These are phyloP conservation scores for Magnaporthiopsis poae DNA, from an alignment of 2,329 filamentous ascomycete species.

Conservation along the genomic window DNA sequence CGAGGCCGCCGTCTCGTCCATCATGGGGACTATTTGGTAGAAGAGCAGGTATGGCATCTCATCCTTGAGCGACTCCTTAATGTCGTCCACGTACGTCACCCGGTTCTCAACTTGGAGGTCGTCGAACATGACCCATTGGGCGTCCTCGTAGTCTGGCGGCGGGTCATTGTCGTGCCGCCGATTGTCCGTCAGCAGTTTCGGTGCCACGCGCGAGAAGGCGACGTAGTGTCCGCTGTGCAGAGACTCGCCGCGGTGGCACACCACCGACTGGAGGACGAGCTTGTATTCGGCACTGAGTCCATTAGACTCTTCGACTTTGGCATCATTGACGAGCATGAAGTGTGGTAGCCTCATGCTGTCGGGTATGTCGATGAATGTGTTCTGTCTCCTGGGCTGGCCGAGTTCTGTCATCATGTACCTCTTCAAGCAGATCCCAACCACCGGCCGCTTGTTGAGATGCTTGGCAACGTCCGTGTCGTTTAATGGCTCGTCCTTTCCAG, in stretches of 20 bases:
- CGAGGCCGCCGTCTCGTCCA: slow-evolving; percentile 50
- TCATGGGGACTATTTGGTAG: slow-evolving; percentile 85
- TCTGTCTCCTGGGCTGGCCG: slow-evolving; percentile 60
- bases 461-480: slow-evolving; percentile 74
- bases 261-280: slow-evolving; percentile 77
- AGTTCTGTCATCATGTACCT: slow-evolving; percentile 68
- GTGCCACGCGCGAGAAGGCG: slow-evolving; percentile 68
- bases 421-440: slow-evolving; percentile 87
- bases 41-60: slow-evolving; percentile 92
- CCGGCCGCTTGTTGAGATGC: slow-evolving; percentile 75
- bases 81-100: slow-evolving; percentile 67
- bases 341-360: slow-evolving; percentile 70
- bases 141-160: slow-evolving; percentile 57
- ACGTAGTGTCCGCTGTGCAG: slow-evolving; percentile 88
- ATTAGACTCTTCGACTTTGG: slow-evolving; percentile 46
- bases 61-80: slow-evolving; percentile 63
- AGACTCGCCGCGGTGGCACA: slow-evolving; percentile 82
- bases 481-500: slow-evolving; percentile 39
- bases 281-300: slow-evolving; percentile 85
- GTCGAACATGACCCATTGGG: slow-evolving; percentile 85
- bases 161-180: slow-evolving; percentile 44
- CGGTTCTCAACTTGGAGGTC: slow-evolving; percentile 61
- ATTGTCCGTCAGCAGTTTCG: slow-evolving; percentile 50
- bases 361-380: slow-evolving; percentile 85
- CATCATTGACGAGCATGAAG: slow-evolving; percentile 72